Conservation (phyloP, 2,329 filamentous ascomycete genomes). For the Coccinonectria pachysandricola region DNA sequence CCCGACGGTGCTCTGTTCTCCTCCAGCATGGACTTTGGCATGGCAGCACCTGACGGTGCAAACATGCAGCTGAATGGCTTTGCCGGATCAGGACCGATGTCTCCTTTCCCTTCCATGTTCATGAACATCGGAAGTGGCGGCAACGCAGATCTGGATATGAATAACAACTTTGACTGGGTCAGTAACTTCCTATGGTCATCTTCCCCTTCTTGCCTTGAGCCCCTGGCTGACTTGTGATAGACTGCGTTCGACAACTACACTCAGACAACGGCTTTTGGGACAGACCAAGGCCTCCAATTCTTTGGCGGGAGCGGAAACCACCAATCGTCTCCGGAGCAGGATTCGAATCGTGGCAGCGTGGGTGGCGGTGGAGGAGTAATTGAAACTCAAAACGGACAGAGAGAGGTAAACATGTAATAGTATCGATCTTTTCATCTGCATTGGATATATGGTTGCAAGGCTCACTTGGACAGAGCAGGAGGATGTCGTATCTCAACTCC, state of each 20-base stretch:
- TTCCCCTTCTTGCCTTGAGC: too few species aligned
- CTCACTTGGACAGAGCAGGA: too few species aligned
- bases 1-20: too few species aligned
- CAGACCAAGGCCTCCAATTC: slow-evolving; percentile 42
- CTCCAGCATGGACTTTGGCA: slow-evolving; percentile 35
- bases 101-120: slow-evolving; percentile 45
- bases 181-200: too few species aligned
- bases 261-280: slow-evolving; percentile 41
- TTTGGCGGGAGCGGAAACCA: slow-evolving; percentile 28
- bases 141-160: slow-evolving; percentile 30
- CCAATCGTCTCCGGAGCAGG: slow-evolving; percentile 18
- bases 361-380: slow-evolving; percentile 3
- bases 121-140: slow-evolving; percentile 28
- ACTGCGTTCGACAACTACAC: slow-evolving; percentile 47
- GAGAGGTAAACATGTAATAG: too few species aligned
- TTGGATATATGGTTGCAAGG: too few species aligned
- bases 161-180: slow-evolving; percentile 50
- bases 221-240: slow-evolving; percentile 30
- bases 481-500: too few species aligned
- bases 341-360: slow-evolving; percentile 12
- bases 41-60: slow-evolving; percentile 20
- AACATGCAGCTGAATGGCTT: slow-evolving; percentile 23
- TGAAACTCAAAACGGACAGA: slow-evolving; percentile 2
- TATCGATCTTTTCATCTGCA: too few species aligned
- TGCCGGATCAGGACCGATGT: slow-evolving; percentile 21